These are phyloP conservation scores for Cardiospermum halicacabum DNA, from an alignment of 345 rosid species.

Conservation along the genomic window DNA sequence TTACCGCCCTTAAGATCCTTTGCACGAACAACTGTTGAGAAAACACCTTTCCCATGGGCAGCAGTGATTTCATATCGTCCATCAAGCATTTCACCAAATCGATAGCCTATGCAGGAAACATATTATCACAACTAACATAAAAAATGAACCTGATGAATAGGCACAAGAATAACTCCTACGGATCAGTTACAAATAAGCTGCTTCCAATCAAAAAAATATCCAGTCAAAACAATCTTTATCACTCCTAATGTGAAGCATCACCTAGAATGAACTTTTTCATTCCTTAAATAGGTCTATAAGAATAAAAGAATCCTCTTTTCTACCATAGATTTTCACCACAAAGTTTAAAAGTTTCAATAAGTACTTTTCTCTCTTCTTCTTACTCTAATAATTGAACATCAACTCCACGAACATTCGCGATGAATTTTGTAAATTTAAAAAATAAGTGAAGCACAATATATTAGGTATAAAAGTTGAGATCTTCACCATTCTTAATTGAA, in stretches of 20 bases:
- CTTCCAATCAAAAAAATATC: background rate
- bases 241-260: background rate
- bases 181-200: background rate
- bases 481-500: background rate
- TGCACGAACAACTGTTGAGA: constrained; percentile 92
- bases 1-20: constrained; percentile 73
- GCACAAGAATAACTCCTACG: background rate
- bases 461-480: background rate
- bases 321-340: background rate
- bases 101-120: constrained; percentile 54
- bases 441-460: background rate
- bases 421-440: too few species aligned
- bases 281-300: background rate
- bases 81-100: constrained; percentile 93
- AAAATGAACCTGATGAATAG: background rate
- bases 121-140: background rate
- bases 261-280: background rate
- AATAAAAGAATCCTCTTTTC: background rate
- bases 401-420: background rate
- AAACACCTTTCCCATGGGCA: constrained; percentile 97
- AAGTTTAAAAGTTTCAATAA: background rate
- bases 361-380: background rate
- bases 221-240: background rate
- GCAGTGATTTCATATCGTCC: constrained; percentile 93
- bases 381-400: background rate